These are phyloP conservation scores for Teratosphaeria zuluensis DNA, from an alignment of 2,329 filamentous ascomycete species.

Conservation along the genomic window DNA sequence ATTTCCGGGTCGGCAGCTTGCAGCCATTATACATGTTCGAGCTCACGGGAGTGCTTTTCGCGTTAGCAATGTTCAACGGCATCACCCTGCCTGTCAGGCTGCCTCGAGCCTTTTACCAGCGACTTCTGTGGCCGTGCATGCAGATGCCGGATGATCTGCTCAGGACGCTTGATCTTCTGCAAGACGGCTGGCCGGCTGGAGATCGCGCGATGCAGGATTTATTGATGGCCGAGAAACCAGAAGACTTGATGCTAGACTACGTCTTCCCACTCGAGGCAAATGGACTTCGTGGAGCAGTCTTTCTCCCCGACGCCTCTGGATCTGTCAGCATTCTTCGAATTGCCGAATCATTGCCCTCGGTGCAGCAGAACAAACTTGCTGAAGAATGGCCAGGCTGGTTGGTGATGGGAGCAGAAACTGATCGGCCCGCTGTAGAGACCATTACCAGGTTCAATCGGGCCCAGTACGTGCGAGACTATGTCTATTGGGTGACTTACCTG, in stretches of 20 bases:
- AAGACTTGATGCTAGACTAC: conserved; percentile 68
- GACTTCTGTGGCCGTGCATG: conserved; percentile 45
- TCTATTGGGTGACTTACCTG: conserved; percentile 68
- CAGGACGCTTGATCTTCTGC: conserved; percentile 58
- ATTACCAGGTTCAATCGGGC: conserved; percentile 74
- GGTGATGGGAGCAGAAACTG: conserved; percentile 28
- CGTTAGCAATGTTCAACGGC: conserved; percentile 85
- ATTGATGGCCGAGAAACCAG: conserved; percentile 45
- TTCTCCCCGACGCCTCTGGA: not conserved
- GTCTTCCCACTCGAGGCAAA: conserved; percentile 64
- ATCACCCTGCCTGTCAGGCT: conserved; percentile 85
- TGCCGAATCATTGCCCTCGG: not conserved
- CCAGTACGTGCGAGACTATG: conserved; percentile 74
- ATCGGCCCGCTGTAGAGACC: conserved; percentile 31
- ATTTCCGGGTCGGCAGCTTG: conserved; percentile 75
- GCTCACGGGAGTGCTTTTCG: conserved; percentile 77
- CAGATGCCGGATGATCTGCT: conserved; percentile 39
- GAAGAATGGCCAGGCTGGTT: conserved; percentile 46
- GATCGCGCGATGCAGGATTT: conserved; percentile 64
- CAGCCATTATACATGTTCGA: conserved; percentile 87
- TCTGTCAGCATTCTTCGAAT: not conserved
- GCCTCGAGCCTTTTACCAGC: conserved; percentile 72
- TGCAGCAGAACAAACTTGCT: not conserved
- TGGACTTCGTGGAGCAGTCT: conserved; percentile 34
- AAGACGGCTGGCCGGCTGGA: conserved; percentile 79